Conservation (phyloP, 2,329 filamentous ascomycete species). For the Hypoxylon sp. region DNA sequence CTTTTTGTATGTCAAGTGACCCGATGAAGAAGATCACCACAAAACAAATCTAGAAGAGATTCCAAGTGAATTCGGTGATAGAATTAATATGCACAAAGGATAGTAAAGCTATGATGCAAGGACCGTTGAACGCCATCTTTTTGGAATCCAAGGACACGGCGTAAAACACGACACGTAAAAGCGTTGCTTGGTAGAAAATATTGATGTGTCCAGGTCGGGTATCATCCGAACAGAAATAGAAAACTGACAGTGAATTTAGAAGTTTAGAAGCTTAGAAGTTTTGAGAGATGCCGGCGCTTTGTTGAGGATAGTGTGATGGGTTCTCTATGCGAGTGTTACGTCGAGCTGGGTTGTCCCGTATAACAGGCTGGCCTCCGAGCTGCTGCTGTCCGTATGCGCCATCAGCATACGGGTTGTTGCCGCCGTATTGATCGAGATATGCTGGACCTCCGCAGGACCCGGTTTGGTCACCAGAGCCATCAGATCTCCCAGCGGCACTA, state of each 20-base stretch:
- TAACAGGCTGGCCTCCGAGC: conserved; percentile 78
- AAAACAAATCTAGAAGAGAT: conserved; percentile 32
- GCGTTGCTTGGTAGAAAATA: conserved; percentile 29
- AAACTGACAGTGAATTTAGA: conserved; percentile 66
- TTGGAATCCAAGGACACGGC: conserved; percentile 37
- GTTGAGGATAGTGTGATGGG: conserved; percentile 88
- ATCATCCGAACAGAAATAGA: conserved; percentile 43
- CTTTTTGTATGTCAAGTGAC: conserved; percentile 29
- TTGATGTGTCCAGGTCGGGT: conserved; percentile 42
- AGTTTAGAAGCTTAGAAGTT: conserved; percentile 81
- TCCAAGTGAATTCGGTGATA: conserved; percentile 24
- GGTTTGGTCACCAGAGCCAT: conserved; percentile 71
- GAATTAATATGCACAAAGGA: conserved; percentile 43
- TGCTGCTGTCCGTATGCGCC: conserved; percentile 58
- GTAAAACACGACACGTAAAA: conserved; percentile 29
- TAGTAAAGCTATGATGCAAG: conserved; percentile 35
- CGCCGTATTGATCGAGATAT: conserved; percentile 74
- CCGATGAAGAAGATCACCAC: conserved; percentile 27
- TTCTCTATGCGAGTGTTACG: conserved; percentile 97
- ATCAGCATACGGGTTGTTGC: conserved; percentile 70
- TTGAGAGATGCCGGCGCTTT: conserved; percentile 95
- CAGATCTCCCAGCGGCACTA: conserved; percentile 83
- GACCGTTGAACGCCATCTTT: conserved; percentile 40
- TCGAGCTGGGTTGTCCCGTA: conserved; percentile 91
- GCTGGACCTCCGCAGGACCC: conserved; percentile 64